Evolutionary conservation across 75 land plant genomes (phyloP).

Genomic region (Sequoiadendron giganteum): DNA sequence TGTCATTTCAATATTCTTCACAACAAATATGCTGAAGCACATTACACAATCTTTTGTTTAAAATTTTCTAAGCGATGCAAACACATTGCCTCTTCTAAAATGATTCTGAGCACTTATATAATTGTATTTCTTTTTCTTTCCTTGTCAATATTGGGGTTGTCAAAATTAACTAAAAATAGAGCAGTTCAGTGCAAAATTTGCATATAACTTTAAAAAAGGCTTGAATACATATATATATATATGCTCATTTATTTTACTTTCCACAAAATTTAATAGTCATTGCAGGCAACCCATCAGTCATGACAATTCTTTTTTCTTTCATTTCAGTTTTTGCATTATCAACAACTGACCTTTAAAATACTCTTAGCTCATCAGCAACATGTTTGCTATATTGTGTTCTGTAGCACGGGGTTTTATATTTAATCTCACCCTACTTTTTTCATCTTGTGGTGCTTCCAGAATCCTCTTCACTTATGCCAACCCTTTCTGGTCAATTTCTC

Average conservation of each 20-base stretch:
- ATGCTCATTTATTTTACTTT: neutral
- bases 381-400: neutral
- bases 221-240: neutral
- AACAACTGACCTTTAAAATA: neutral
- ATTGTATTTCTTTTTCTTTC: neutral
- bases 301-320: neutral
- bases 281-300: neutral
- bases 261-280: neutral
- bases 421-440: neutral
- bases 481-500: slow-evolving; percentile 22
- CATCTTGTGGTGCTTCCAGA: neutral
- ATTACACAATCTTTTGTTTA: neutral
- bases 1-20: neutral
- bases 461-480: slow-evolving; percentile 29
- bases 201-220: neutral
- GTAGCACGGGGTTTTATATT: neutral
- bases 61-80: neutral
- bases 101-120: neutral
- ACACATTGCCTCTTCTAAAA: neutral
- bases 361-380: neutral
- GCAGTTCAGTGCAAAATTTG: neutral
- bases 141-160: neutral
- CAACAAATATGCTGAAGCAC: neutral
- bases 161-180: too few relatives aligned
- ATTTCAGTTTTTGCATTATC: neutral